Percentiles rank a stretch among this genome's conserved stretches.
phyloP scores from a whole-genome alignment of 202 grass and related monocot genomes.

The Zoysia matrella region DNA sequence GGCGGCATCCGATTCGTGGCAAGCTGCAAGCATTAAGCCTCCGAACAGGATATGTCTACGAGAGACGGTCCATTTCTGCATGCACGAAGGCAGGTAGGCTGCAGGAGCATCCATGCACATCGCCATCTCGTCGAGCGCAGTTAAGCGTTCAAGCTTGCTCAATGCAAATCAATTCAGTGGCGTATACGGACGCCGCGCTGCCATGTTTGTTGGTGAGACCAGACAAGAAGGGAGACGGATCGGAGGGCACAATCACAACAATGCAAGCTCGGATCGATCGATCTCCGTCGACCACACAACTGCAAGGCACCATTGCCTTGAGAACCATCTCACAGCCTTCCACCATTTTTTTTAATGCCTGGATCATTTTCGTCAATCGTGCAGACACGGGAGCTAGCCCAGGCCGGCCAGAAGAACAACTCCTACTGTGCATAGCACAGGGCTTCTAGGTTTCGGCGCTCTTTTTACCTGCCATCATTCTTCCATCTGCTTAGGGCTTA shows the following conservation, averaged over 20 bases:
- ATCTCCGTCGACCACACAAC: not conserved
- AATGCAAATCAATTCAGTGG: constrained; percentile 27
- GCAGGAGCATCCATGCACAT: not conserved
- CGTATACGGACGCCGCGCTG: constrained; percentile 18
- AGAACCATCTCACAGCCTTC: not conserved
- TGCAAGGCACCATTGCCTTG: not conserved
- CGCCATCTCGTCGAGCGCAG: not conserved
- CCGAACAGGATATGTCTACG: constrained; percentile 7
- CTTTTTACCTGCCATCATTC: constrained; percentile 21
- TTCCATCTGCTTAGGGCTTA: not conserved
- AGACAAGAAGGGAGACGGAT: not conserved
- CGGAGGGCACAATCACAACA: not conserved
- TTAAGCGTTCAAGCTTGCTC: constrained; percentile 10
- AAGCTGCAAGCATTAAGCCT: not conserved
- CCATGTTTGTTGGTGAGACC: constrained; percentile 38
- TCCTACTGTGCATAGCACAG: not conserved
- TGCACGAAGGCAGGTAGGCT: constrained; percentile 28
- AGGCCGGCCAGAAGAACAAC: constrained; percentile 10
- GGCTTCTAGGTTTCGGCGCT: constrained; percentile 31
- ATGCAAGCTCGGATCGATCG: not conserved
- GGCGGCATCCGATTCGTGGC: too few relatives aligned
- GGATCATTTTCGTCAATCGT: constrained; percentile 29
- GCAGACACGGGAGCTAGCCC: not conserved
- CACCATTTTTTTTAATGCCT: not conserved
- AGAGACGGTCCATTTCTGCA: not conserved